Evolutionary conservation across 2,329 filamentous ascomycete genomes (phyloP).

Genomic region (Thermoascus crustaceus): DNA sequence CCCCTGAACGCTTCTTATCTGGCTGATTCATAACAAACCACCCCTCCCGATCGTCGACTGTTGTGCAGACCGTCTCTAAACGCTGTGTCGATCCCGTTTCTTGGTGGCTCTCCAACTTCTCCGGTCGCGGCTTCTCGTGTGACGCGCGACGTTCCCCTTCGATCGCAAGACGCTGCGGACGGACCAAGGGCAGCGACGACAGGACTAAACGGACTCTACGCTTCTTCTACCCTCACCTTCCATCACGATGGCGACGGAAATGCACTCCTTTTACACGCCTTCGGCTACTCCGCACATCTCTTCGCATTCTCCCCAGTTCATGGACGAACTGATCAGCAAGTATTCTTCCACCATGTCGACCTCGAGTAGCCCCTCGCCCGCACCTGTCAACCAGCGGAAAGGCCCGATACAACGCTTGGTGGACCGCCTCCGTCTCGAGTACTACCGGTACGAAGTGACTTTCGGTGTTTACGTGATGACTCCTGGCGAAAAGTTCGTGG

Average conservation of each 20-base stretch:
- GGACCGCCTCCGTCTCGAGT: conserved; percentile 32
- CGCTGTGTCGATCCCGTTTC: too few relatives aligned
- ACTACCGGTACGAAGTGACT: conserved; percentile 42
- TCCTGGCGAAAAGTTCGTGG: conserved; percentile 33
- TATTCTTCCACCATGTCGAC: conserved; percentile 23
- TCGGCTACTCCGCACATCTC: conserved; percentile 21
- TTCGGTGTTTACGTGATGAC: conserved; percentile 39
- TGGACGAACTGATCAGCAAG: conserved; percentile 27
- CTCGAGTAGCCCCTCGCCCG: conserved; percentile 6
- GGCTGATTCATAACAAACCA: too few relatives aligned
- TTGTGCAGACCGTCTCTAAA: too few relatives aligned
- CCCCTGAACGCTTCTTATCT: too few relatives aligned
- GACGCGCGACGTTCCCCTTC: not conserved
- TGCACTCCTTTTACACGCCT: conserved; percentile 28
- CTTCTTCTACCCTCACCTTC: not conserved
- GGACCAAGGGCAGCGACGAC: not conserved
- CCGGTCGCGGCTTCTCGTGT: not conserved
- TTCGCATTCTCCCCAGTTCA: conserved; percentile 21
- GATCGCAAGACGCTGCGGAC: conserved; percentile 1
- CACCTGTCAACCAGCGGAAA: conserved; percentile 12
- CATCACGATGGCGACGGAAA: conserved; percentile 22
- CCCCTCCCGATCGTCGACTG: too few relatives aligned
- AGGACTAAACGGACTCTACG: not conserved
- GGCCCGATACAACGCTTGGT: conserved; percentile 20
- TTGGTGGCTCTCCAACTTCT: too few relatives aligned